These are phyloP conservation scores for Cystofilobasidium ferigula DNA, from an alignment of 768 basidiomycete species.

Conservation along the genomic window DNA sequence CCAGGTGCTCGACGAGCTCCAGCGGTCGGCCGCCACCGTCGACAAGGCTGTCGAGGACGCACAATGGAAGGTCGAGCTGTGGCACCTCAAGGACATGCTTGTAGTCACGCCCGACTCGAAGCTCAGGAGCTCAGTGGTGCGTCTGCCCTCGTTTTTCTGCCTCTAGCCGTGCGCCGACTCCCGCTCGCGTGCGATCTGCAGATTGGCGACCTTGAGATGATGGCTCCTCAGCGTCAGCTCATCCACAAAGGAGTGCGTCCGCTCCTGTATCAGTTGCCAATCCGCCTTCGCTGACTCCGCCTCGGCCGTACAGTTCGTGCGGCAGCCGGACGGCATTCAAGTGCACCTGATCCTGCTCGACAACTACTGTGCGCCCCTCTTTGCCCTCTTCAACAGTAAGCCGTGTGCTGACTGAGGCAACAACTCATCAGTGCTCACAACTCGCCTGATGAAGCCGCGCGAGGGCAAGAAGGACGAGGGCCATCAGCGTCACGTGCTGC, in stretches of 20 bases:
- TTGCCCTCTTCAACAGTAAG: background rate
- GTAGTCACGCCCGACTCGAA: conserved; percentile 9
- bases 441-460: conserved; percentile 41
- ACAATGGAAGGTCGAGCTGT: conserved; percentile 78
- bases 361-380: conserved; percentile 61
- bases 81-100: conserved; percentile 40
- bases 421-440: conserved; percentile 18
- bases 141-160: background rate
- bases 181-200: background rate
- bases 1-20: conserved; percentile 64
- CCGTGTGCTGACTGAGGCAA: background rate
- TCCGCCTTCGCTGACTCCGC: conserved; percentile 49
- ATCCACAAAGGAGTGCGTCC: conserved; percentile 54
- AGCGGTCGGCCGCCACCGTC: conserved; percentile 50
- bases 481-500: conserved; percentile 59
- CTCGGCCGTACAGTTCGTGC: conserved; percentile 61
- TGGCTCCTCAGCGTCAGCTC: conserved; percentile 68
- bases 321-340: conserved; percentile 76
- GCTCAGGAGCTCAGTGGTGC: conserved; percentile 5
- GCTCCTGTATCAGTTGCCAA: background rate
- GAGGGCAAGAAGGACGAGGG: conserved; percentile 61
- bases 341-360: conserved; percentile 85
- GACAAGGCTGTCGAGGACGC: conserved; percentile 77
- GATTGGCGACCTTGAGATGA: conserved; percentile 70
- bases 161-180: background rate